These are phyloP conservation scores for Boletus semigastroideus DNA, from an alignment of 1,284 basidiomycete genomes.

Conservation along the genomic window DNA sequence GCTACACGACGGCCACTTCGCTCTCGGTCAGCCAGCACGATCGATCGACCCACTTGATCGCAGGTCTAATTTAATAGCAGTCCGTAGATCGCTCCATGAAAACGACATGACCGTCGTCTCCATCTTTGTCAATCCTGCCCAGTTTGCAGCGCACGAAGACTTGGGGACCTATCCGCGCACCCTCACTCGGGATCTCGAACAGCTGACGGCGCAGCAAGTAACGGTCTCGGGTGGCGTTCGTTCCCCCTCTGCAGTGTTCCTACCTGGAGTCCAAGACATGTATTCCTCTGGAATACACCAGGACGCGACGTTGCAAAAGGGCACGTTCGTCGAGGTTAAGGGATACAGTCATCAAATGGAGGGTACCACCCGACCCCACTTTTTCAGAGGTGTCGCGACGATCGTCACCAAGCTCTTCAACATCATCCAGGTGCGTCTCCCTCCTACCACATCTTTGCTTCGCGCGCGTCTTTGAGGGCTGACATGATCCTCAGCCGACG, in stretches of 20 bases:
- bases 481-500: constrained; percentile 62
- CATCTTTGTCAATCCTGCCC: constrained; percentile 97
- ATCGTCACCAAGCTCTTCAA: constrained; percentile 96
- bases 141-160: constrained; percentile 97
- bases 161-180: constrained; percentile 90
- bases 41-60: neutral
- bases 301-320: constrained; percentile 72
- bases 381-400: constrained; percentile 96
- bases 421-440: constrained; percentile 67
- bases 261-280: constrained; percentile 78
- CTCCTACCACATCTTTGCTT: neutral
- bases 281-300: constrained; percentile 89
- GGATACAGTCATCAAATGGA: constrained; percentile 90
- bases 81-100: constrained; percentile 67
- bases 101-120: constrained; percentile 91
- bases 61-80: constrained; percentile 35
- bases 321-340: constrained; percentile 90
- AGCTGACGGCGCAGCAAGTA: constrained; percentile 40
- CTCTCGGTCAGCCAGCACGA: constrained; percentile 62
- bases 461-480: neutral
- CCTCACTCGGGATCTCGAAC: constrained; percentile 60
- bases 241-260: constrained; percentile 71
- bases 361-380: constrained; percentile 79
- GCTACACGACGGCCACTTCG: constrained; percentile 89
- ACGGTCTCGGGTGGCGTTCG: constrained; percentile 30